Conservation (phyloP, 306 rosid genomes). For the Alnus rubra region DNA sequence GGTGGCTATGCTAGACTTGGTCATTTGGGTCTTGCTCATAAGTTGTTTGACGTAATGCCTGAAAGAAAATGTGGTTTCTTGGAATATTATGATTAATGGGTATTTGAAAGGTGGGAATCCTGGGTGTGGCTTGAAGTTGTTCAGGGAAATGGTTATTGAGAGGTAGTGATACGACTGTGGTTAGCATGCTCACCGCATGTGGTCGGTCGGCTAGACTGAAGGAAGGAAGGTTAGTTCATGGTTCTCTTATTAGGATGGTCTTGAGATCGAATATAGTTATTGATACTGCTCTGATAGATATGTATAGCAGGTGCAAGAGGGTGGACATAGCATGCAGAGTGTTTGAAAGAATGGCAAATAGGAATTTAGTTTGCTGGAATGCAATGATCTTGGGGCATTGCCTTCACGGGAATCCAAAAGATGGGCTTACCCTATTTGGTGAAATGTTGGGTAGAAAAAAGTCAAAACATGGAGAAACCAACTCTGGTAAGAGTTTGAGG, state of each 20-base stretch:
- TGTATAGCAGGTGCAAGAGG: conserved; percentile 67
- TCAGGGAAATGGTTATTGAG: conserved; percentile 57
- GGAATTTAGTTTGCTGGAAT: conserved; percentile 68
- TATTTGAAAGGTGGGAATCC: conserved; percentile 60
- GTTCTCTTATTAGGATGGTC: conserved; percentile 40
- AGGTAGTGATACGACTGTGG: conserved; percentile 58
- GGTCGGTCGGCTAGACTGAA: conserved; percentile 56
- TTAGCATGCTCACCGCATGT: conserved; percentile 54
- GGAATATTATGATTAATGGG: conserved; percentile 70
- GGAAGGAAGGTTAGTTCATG: conserved; percentile 80
- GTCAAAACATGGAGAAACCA: conserved; percentile 24
- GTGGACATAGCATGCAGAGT: conserved; percentile 44
- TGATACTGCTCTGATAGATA: conserved; percentile 61
- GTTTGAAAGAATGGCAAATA: conserved; percentile 44
- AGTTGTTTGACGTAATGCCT: conserved; percentile 58
- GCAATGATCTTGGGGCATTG: conserved; percentile 75
- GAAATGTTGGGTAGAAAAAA: conserved; percentile 41
- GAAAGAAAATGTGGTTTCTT: conserved; percentile 55
- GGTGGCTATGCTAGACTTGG: conserved; percentile 40
- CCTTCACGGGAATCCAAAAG: conserved; percentile 60
- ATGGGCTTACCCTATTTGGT: conserved; percentile 55
- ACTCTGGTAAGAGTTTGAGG: conserved; percentile 3
- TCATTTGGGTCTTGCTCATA: conserved; percentile 45
- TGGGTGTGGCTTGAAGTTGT: conserved; percentile 61
- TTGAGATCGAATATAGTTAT: conserved; percentile 37